These are phyloP conservation scores for Apiospora aurea DNA, from an alignment of 2,329 filamentous ascomycete genomes.

Conservation along the genomic window DNA sequence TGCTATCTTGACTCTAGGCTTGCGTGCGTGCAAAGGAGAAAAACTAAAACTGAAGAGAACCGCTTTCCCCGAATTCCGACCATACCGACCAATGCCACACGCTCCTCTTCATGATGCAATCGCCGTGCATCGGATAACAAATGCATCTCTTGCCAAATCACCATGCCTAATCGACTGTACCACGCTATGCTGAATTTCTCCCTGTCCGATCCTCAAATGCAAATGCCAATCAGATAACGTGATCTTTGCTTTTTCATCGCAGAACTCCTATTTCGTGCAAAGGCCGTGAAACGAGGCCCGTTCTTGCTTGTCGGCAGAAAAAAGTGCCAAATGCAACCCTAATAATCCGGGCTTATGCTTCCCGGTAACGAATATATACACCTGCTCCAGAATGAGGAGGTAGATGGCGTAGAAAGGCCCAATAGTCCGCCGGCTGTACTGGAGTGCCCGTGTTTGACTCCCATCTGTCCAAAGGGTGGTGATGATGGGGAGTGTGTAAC, in stretches of 20 bases:
- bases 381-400: neutral
- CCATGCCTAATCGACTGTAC: neutral
- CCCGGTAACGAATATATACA: neutral
- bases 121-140: neutral
- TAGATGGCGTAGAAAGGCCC: neutral
- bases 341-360: neutral
- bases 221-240: slow-evolving; percentile 7
- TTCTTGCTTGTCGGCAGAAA: neutral
- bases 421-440: neutral
- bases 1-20: slow-evolving; percentile 1
- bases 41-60: neutral
- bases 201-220: slow-evolving; percentile 10
- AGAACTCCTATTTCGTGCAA: slow-evolving; percentile 4
- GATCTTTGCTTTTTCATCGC: neutral
- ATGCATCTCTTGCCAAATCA: slow-evolving; percentile 9
- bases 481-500: neutral
- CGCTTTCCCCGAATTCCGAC: neutral
- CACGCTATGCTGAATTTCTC: slow-evolving; percentile 14
- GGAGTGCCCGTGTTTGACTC: neutral
- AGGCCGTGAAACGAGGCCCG: neutral
- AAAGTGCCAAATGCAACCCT: neutral
- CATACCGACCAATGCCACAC: slow-evolving; percentile 11
- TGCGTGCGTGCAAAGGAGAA: slow-evolving; percentile 4
- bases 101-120: neutral
- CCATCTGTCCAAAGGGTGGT: neutral